phyloP scores from a whole-genome alignment of 768 basidiomycete genomes.

The Lactifluus rugatus region DNA sequence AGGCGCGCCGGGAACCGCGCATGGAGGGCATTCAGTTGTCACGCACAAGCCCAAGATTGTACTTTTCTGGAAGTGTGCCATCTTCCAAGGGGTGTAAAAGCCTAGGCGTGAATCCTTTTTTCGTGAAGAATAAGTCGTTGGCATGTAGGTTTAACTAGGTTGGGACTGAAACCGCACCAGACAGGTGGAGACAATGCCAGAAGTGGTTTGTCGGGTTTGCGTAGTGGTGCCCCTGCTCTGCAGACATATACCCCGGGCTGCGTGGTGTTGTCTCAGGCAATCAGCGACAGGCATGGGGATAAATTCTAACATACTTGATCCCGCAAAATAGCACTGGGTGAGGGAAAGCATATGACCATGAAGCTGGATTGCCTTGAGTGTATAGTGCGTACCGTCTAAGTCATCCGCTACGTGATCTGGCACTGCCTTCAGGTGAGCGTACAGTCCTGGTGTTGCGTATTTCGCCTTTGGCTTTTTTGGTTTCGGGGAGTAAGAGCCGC shows the following conservation, averaged over 20 bases:
- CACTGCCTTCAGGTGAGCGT: conserved; percentile 41
- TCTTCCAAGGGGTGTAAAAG: conserved; percentile 51
- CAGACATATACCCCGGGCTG: conserved; percentile 63
- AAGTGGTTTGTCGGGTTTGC: conserved; percentile 77
- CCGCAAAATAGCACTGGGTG: conserved; percentile 69
- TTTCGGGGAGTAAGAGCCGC: background rate
- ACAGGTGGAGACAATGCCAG: conserved; percentile 60
- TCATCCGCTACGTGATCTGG: conserved; percentile 42
- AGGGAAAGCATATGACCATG: background rate
- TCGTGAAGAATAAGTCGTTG: no score
- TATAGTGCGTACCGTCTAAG: conserved; percentile 42
- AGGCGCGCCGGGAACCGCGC: no score
- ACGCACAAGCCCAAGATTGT: conserved; percentile 58
- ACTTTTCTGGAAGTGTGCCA: conserved; percentile 44
- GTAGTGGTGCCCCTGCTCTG: conserved; percentile 67
- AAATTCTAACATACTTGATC: conserved; percentile 50
- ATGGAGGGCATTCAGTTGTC: background rate
- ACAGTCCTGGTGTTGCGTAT: conserved; percentile 43
- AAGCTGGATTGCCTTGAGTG: background rate
- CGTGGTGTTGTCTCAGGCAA: background rate
- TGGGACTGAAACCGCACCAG: conserved; percentile 38
- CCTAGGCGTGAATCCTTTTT: conserved; percentile 48
- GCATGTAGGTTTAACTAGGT: no score
- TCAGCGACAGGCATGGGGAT: no score
- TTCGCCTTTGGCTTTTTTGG: conserved; percentile 29